A percentile compares a stretch with the other conserved stretches of the same genome.
Conservation (phyloP, 345 rosid genomes). For the Corchorus capsularis region DNA sequence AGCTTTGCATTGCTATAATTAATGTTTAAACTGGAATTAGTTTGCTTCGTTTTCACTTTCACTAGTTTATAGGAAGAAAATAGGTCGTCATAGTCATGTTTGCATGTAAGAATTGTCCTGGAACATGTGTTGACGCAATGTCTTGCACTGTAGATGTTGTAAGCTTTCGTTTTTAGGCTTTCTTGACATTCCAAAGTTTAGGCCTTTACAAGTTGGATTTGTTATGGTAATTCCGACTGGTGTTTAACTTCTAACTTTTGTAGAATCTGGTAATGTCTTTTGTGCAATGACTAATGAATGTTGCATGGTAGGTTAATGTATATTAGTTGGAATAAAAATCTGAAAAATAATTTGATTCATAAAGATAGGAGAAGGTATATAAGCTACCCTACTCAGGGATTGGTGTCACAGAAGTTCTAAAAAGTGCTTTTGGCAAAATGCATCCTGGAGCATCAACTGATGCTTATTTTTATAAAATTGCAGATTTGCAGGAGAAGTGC, state of each 20-base stretch:
- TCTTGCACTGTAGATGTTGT: neutral
- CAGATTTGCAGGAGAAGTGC: conserved; percentile 86
- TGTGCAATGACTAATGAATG: too few relatives aligned
- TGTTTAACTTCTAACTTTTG: neutral
- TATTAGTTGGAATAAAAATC: neutral
- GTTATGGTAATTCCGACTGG: neutral
- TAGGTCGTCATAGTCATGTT: neutral
- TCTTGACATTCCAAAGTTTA: neutral
- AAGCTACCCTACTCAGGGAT: neutral
- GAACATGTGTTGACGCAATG: neutral
- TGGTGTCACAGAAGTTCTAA: neutral
- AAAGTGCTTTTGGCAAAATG: neutral
- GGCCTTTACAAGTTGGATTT: neutral
- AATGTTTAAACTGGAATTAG: neutral
- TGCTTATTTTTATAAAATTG: conserved; percentile 2
- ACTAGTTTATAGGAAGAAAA: neutral
- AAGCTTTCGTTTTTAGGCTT: neutral
- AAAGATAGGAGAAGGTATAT: neutral
- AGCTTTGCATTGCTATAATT: neutral
- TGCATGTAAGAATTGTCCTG: neutral
- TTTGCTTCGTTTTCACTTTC: neutral
- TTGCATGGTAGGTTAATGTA: neutral
- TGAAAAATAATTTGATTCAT: neutral
- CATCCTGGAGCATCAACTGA: neutral
- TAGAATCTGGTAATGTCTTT: neutral